Percentiles rank a stretch among this genome's conserved stretches.
Evolutionary conservation across 441 rosid species (phyloP).

Genomic region (Jatropha multifida): DNA sequence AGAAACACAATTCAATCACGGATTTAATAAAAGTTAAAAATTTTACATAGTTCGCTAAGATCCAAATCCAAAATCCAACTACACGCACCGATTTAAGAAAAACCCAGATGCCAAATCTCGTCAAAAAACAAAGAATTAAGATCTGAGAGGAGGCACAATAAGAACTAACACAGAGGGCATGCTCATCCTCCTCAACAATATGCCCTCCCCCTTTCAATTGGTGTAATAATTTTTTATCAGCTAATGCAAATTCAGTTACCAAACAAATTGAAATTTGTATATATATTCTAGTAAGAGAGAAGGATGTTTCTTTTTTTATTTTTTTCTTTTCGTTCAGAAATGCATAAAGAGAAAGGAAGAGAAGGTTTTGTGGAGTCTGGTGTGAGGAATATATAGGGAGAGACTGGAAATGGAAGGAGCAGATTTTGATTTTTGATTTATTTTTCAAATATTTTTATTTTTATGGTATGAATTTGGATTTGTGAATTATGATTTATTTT

Average conservation of each 20-base stretch:
- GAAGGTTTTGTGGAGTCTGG: slow-evolving; percentile 31
- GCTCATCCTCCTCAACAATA: slow-evolving; percentile 40
- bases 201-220: slow-evolving; percentile 35
- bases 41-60: slow-evolving; percentile 19
- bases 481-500: neutral
- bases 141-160: slow-evolving; percentile 43
- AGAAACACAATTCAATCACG: slow-evolving; percentile 23
- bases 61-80: slow-evolving; percentile 34
- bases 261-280: slow-evolving; percentile 23
- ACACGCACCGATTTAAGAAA: slow-evolving; percentile 42
- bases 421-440: slow-evolving; percentile 12
- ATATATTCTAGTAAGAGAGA: slow-evolving; percentile 16
- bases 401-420: slow-evolving; percentile 18
- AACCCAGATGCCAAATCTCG: slow-evolving; percentile 44
- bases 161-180: slow-evolving; percentile 37
- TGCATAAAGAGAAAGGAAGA: slow-evolving; percentile 20
- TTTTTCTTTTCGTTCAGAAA: slow-evolving; percentile 6
- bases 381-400: slow-evolving; percentile 34
- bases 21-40: slow-evolving; percentile 23
- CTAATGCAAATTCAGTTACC: slow-evolving; percentile 37
- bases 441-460: neutral
- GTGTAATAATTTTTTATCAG: slow-evolving; percentile 14
- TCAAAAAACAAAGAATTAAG: slow-evolving; percentile 39
- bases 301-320: neutral
- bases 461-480: neutral